Evolutionary conservation across 352 stramenopile genomes (phyloP), one percentile per base, ranked within the genome.

Genomic region (Pythium phragmiticola): DNA sequence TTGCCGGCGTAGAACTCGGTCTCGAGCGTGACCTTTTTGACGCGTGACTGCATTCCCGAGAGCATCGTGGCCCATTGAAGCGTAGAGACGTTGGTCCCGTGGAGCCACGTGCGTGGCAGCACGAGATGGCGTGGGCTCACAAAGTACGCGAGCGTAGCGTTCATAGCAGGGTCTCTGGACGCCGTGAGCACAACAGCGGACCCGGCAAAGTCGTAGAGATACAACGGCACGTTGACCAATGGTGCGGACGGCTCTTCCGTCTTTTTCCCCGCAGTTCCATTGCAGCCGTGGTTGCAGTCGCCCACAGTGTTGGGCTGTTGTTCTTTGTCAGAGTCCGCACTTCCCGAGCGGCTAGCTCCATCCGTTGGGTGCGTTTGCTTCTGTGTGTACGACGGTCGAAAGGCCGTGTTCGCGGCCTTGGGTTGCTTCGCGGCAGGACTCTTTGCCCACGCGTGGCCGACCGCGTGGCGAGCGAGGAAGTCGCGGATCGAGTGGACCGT

Each of bases 111-210:
- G 6, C 63, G 63, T 14, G 56, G 57, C 21, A 70, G 19, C 47
- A 70, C 50, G 13, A 70, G 42, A 34, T 70, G 63, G 0, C 63
- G 48, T 11, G 63, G 30, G 13, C 56, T 70, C 8, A 70, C n/a
- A n/a, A 70, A 57, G 17, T 53, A 50, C 9, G 47, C 63, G 9
- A 70, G 16, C 34, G 57, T 62, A 7, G 17, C 30, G 34, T 65
- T 43, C 1, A 14, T n/a, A 3, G 19, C 5, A 7, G 50, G 50
- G 34, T 65, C 34, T 21, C 49, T 56, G 7, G 55, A 65, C 0
- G 55, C 30, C 21, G 63, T 65, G 12, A 69, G 39, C 16, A 60
- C 13, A 7, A 41, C 55, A 1, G 16, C 48, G 4, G 8, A 9
- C 8, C n/a, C 17, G 16, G 0, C 12, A 21, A 61, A 19, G 3